These are phyloP conservation scores for Retiboletus flavoniger DNA, from an alignment of 1,284 basidiomycete species.

Conservation along the genomic window DNA sequence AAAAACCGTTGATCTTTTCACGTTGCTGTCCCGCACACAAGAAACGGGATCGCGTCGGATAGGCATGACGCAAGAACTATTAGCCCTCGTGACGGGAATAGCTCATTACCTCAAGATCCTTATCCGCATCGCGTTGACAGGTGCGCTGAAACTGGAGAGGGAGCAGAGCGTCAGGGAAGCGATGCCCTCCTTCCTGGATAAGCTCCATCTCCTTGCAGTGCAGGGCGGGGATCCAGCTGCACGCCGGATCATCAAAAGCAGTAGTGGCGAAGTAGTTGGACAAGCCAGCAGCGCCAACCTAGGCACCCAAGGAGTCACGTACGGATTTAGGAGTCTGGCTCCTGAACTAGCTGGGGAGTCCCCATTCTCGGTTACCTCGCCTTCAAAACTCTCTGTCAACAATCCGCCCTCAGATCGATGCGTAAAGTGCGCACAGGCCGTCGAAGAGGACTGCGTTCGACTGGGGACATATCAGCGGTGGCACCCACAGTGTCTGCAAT, in stretches of 20 bases:
- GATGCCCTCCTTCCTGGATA: constrained; percentile 87
- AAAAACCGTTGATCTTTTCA: constrained; percentile 98
- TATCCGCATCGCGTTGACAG: constrained; percentile 96
- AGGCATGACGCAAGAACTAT: constrained; percentile 96
- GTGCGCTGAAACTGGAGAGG: constrained; percentile 91
- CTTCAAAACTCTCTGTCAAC: constrained; percentile 51
- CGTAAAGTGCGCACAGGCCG: constrained; percentile 82
- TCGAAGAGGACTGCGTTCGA: constrained; percentile 96
- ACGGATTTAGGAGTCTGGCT: constrained; percentile 86
- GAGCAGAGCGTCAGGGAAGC: constrained; percentile 83
- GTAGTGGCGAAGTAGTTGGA: constrained; percentile 59
- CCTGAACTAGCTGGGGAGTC: constrained; percentile 87
- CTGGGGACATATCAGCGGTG: constrained; percentile 93
- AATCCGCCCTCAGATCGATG: constrained; percentile 88
- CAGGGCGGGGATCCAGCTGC: constrained; percentile 83
- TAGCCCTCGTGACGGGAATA: constrained; percentile 96
- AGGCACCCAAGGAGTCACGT: constrained; percentile 78
- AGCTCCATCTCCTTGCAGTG: constrained; percentile 87
- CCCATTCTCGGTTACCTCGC: constrained; percentile 55
- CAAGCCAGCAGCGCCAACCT: constrained; percentile 49
- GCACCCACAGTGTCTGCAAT: constrained; percentile 93
- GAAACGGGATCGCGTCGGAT: constrained; percentile 86
- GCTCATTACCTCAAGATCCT: constrained; percentile 99
- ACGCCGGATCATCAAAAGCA: constrained; percentile 63
- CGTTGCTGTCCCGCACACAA: constrained; percentile 93